phyloP scores from a whole-genome alignment of 176 grass and related monocot genomes.

The Lolium multiflorum region DNA sequence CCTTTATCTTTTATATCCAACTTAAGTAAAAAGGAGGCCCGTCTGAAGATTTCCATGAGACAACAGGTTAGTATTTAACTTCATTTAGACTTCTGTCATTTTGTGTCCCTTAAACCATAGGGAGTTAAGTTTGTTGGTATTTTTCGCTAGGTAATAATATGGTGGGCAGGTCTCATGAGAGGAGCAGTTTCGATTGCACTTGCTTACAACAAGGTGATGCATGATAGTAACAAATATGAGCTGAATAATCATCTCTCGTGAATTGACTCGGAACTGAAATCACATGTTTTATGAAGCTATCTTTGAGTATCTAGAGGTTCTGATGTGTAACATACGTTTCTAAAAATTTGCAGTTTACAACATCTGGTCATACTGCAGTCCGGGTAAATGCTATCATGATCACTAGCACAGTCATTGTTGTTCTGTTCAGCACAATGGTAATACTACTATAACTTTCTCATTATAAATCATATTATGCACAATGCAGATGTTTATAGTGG shows the following conservation, averaged over 20 bases:
- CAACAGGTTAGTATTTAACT: slow-evolving; percentile 66
- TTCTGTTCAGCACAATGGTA: slow-evolving; percentile 98
- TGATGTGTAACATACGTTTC: slow-evolving; percentile 27
- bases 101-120: slow-evolving; percentile 10
- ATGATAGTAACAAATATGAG: slow-evolving; percentile 25
- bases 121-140: slow-evolving; percentile 36
- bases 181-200: slow-evolving; percentile 99
- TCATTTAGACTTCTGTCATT: slow-evolving; percentile 26
- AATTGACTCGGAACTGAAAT: slow-evolving; percentile 22
- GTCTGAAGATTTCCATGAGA: slow-evolving; percentile 82
- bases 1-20: slow-evolving; percentile 84
- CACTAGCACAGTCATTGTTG: slow-evolving; percentile 92
- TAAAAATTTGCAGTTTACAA: slow-evolving; percentile 73
- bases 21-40: slow-evolving; percentile 63
- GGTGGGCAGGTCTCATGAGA: slow-evolving; percentile 99
- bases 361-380: slow-evolving; percentile 62
- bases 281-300: neutral
- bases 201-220: slow-evolving; percentile 95
- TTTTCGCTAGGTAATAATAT: slow-evolving; percentile 71
- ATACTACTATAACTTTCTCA: slow-evolving; percentile 19
- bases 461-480: slow-evolving; percentile 13
- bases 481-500: neutral
- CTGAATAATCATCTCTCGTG: slow-evolving; percentile 20
- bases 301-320: slow-evolving; percentile 25
- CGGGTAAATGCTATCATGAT: slow-evolving; percentile 88